Base-by-base conservation (phyloP, 768 basidiomycete species). In the Russula virescens region DNA sequence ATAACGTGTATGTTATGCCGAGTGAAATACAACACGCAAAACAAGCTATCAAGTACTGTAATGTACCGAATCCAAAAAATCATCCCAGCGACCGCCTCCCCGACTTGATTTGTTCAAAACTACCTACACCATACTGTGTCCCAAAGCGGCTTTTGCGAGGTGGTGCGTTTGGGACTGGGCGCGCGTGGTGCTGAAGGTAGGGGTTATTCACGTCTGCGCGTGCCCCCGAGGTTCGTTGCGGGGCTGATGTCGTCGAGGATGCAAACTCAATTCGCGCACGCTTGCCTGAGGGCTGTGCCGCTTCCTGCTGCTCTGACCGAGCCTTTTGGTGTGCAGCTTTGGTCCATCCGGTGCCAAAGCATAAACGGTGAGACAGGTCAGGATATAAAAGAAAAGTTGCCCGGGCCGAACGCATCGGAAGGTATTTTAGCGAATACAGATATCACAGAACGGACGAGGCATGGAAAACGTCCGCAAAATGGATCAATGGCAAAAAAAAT, bases 261-360 rank as follows among this genome's bases (percentile, higher is more conserved):
- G 76, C 69, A 65, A 82, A 82, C 49, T 74, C 75, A 55, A 83
- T 81, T 23, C 74, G 71, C 11, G 71, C 70, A 52, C 81, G 75
- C 63, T 77, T 78, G 34, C 75, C 75, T 5, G 73, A 66, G 46
- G 60, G 62, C 25, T 64, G 64, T 9, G 58, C 60, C n/a, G 75
- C 71, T 49, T 74, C 68, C 38, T 77, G 72, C 31, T 78, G 75
- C 60, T 82, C 79, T 8, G 73, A 76, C 26, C 75, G 75, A 26
- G 68, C 68, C 60, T 77, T 81, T 68, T 75, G 79, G 38, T 66
- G 68, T 65, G 74, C 75, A 66, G 81, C 75, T 78, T 68, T 52
- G 58, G 28, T 47, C 26, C 52, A 60, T 60, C 25, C 46, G 28
- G 42, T 47, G 19, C 19, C 38, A 23, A 50, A 18, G 51, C 19